Base-by-base conservation (phyloP, 2,329 filamentous ascomycete genomes). In the Alternaria dauci region DNA sequence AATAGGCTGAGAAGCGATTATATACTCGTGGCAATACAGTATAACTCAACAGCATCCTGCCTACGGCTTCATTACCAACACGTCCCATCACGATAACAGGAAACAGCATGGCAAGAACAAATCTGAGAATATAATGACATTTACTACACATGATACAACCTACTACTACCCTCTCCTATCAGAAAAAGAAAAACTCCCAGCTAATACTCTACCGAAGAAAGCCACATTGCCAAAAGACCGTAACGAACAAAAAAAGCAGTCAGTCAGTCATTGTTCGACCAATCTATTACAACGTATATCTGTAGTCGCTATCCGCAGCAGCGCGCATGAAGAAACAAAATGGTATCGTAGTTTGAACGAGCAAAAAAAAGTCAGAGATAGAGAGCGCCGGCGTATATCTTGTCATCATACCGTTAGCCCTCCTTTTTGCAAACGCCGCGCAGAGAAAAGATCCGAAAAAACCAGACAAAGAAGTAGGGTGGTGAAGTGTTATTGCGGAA, bases 271-370 rank as follows among this genome's bases (percentile, higher is more conserved):
- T 42, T 14, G 4, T 16, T 5, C 14, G 14, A 44, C 32, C 32
- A 36, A 11, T 47, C 44, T 47, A 47, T 47, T 47, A 47, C 44
- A 47, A 47, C 44, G 44, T 47, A 47, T 47, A 47, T 12, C 20
- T 23, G 20, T 23, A 23, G 20, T 23, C 20, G 20, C 20, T 23
- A 23, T n/a, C 7, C 44, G 44, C 44, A 47, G 44, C 14, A 7
- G 28, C 28, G 7, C 9, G 16, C 44, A 30, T 30, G 26, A 32
- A n/a, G n/a, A 26, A n/a, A 26, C 11, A 18, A 47, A 47, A 16
- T 47, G 44, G 44, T 47, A 47, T 47, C 44, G 44, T 47, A 26
- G 25, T 14, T 23, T 23, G 20, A 23, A 23, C 20, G 14, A 36
- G 12, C 12, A 18, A 44, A 30, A 44, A 38, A 16, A 44, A 44